Percentiles rank a stretch among this genome's conserved stretches.
Conservation (phyloP, 371 early-diverging fungal genomes). For the Circinella minor region DNA sequence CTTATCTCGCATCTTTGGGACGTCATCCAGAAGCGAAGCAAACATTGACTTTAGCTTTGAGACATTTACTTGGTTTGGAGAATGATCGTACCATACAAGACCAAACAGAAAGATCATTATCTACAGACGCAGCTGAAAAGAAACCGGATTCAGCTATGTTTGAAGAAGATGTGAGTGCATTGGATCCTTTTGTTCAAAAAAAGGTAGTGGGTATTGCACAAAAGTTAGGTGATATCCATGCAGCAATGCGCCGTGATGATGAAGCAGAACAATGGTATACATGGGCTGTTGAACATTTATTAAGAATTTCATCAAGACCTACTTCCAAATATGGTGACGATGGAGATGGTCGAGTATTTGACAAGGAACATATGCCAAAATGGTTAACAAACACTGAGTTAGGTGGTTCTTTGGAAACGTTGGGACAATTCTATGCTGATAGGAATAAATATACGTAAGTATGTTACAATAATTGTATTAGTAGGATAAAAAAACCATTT, state of each 20-base stretch:
- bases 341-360: slow-evolving; percentile 41
- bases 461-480: too few species aligned
- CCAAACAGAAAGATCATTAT: background rate
- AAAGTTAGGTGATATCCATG: slow-evolving; percentile 63
- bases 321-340: slow-evolving; percentile 38
- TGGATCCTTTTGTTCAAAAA: slow-evolving; percentile 35
- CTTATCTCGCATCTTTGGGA: slow-evolving; percentile 53
- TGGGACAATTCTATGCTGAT: slow-evolving; percentile 62
- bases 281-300: slow-evolving; percentile 66
- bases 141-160: slow-evolving; percentile 21
- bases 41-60: slow-evolving; percentile 52
- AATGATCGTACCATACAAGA: slow-evolving; percentile 3
- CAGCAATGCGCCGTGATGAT: slow-evolving; percentile 47
- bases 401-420: slow-evolving; percentile 61
- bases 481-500: too few species aligned
- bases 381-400: slow-evolving; percentile 67
- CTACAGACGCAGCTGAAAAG: background rate
- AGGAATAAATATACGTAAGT: slow-evolving; percentile 56
- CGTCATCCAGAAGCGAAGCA: slow-evolving; percentile 59
- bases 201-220: slow-evolving; percentile 63
- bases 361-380: slow-evolving; percentile 60
- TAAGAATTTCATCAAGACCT: slow-evolving; percentile 32
- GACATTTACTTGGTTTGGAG: slow-evolving; percentile 33
- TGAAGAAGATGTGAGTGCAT: slow-evolving; percentile 5
- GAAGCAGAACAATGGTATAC: slow-evolving; percentile 67